These are phyloP conservation scores for Punica granatum DNA, from an alignment of 345 rosid genomes.

Conservation along the genomic window DNA sequence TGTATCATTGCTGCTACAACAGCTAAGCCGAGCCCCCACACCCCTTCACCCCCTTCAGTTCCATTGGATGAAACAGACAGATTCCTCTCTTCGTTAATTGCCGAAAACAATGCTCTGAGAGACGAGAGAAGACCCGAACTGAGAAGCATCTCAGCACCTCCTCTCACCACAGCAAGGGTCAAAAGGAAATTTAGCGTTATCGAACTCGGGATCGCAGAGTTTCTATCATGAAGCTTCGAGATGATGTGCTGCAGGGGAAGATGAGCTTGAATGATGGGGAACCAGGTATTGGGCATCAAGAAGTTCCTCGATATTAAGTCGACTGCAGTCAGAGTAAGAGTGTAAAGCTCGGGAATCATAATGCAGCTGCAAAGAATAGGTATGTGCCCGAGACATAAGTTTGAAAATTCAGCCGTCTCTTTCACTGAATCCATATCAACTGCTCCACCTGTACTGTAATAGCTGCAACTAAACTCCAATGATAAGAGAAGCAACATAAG, in stretches of 20 bases:
- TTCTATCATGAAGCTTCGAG: slow-evolving; percentile 58
- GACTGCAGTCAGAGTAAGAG: slow-evolving; percentile 51
- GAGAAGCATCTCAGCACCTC: slow-evolving; percentile 82
- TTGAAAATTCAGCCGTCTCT: slow-evolving; percentile 55
- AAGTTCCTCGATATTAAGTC: slow-evolving; percentile 54
- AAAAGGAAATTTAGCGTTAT: slow-evolving; percentile 60
- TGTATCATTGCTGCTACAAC: slow-evolving; percentile 70
- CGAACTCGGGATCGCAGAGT: slow-evolving; percentile 35
- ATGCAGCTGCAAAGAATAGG: slow-evolving; percentile 69
- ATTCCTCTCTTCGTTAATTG: slow-evolving; percentile 28
- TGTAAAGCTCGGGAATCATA: slow-evolving; percentile 37
- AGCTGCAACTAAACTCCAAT: slow-evolving; percentile 31
- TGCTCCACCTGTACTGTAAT: slow-evolving; percentile 16
- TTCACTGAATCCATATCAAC: slow-evolving; percentile 35
- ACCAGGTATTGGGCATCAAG: slow-evolving; percentile 77
- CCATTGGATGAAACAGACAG: slow-evolving; percentile 25
- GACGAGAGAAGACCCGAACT: slow-evolving; percentile 58
- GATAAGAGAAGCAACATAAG: slow-evolving; percentile 53
- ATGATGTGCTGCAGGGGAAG: slow-evolving; percentile 53
- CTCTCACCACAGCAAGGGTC: slow-evolving; percentile 69
- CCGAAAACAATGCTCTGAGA: slow-evolving; percentile 51
- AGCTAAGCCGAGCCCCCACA: slow-evolving; percentile 85
- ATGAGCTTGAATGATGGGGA: slow-evolving; percentile 66
- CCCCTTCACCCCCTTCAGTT: slow-evolving; percentile 44
- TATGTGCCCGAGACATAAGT: slow-evolving; percentile 52